Evolutionary conservation across 192 early-diverging fungal species (phyloP).

Genomic region (Linnemannia elongata): DNA sequence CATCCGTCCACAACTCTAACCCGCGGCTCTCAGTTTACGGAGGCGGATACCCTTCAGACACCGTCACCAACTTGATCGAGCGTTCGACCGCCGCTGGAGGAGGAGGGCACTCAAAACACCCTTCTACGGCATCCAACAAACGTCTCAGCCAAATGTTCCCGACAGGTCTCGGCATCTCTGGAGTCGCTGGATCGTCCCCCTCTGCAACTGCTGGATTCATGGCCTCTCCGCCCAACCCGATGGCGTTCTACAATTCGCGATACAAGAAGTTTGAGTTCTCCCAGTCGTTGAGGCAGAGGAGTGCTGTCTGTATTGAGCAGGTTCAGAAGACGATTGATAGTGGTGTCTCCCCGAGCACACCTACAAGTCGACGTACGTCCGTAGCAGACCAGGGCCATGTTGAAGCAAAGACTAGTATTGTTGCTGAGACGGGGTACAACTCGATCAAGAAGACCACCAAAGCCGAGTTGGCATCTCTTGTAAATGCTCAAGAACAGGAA

Average conservation of each 20-base stretch:
- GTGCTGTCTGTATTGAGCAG: constrained; percentile 52
- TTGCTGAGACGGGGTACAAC: not conserved
- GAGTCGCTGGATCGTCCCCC: not conserved
- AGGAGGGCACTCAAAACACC: constrained; percentile 24
- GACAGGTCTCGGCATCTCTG: not conserved
- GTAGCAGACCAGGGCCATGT: not conserved
- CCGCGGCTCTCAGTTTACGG: constrained; percentile 50
- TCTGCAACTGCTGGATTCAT: not conserved
- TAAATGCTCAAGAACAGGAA: not conserved
- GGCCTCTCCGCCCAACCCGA: constrained; percentile 23
- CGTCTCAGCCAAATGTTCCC: constrained; percentile 42
- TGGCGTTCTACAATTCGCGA: constrained; percentile 46
- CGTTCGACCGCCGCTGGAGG: not conserved
- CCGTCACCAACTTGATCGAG: constrained; percentile 42
- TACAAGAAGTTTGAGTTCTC: constrained; percentile 62
- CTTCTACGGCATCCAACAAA: constrained; percentile 30
- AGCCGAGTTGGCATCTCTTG: not conserved
- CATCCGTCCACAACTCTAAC: constrained; percentile 21
- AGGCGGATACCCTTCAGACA: constrained; percentile 48
- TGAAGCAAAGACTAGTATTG: not conserved
- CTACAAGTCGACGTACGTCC: constrained; percentile 18
- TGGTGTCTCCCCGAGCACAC: not conserved
- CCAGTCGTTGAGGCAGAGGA: constrained; percentile 40
- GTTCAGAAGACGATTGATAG: constrained; percentile 36
- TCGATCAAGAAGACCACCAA: not conserved